phyloP scores from a whole-genome alignment of 1,139 yeast genomes.

The Taphrina pruni region DNA sequence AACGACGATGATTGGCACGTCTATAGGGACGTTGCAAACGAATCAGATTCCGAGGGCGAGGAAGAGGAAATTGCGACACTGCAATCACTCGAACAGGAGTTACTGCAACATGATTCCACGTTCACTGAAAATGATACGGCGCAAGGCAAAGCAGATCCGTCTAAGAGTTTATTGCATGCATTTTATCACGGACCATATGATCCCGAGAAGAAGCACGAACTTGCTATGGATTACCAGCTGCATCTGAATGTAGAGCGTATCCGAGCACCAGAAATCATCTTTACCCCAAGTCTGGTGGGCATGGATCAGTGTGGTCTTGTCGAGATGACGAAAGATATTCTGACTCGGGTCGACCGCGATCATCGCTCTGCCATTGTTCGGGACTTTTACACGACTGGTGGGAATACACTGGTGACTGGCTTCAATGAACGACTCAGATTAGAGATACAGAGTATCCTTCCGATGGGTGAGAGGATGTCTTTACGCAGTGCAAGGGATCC shows the following conservation, averaged over 20 bases:
- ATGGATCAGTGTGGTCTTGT: conserved; percentile 90
- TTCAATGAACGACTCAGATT: conserved; percentile 66
- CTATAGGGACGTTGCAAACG: conserved; percentile 80
- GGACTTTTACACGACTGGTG: conserved; percentile 80
- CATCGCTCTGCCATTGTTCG: conserved; percentile 41
- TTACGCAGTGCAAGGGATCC: conserved; percentile 74
- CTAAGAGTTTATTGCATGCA: conserved; percentile 75
- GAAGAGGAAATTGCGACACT: conserved; percentile 72
- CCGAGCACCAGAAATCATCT: conserved; percentile 82
- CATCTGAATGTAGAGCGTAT: conserved; percentile 90
- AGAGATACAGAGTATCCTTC: conserved; percentile 75
- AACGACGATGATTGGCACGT: conserved; percentile 96
- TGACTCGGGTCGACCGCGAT: conserved; percentile 65
- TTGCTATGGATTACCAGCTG: conserved; percentile 80
- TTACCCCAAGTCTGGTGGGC: conserved; percentile 95
- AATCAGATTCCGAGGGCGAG: conserved; percentile 71
- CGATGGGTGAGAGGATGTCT: conserved; percentile 66
- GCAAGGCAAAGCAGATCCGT: conserved; percentile 87
- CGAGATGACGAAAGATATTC: conserved; percentile 74
- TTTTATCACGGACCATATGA: conserved; percentile 78
- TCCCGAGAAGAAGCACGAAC: conserved; percentile 56
- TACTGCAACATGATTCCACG: conserved; percentile 79
- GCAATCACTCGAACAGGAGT: conserved; percentile 69
- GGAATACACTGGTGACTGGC: conserved; percentile 70
- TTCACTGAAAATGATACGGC: conserved; percentile 81